These are phyloP conservation scores for Colletotrichum destructivum DNA, from an alignment of 2,329 filamentous ascomycete species.

Conservation along the genomic window DNA sequence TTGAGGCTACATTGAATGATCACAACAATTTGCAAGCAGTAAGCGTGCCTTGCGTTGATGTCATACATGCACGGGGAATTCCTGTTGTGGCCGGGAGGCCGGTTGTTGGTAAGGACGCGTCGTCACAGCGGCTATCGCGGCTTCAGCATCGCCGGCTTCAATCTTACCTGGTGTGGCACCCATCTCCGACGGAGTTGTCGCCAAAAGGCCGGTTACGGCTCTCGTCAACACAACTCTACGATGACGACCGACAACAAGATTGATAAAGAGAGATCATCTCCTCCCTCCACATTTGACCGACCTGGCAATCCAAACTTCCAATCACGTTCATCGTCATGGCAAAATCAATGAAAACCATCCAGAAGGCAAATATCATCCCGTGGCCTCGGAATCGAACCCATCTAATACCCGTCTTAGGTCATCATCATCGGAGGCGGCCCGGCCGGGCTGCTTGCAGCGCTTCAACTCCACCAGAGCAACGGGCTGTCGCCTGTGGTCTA, in stretches of 20 bases:
- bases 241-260: background rate
- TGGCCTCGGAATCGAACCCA: too few relatives aligned
- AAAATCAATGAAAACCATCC: background rate
- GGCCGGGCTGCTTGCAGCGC: constrained; percentile 41
- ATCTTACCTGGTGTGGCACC: background rate
- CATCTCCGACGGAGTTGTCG: background rate
- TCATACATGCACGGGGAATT: background rate
- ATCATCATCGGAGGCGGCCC: constrained; percentile 48
- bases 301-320: background rate
- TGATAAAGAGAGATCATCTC: background rate
- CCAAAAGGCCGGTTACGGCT: background rate
- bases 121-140: background rate
- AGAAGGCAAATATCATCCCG: background rate
- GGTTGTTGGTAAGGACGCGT: too few relatives aligned
- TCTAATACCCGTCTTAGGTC: background rate
- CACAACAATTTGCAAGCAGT: too few relatives aligned
- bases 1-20: too few relatives aligned
- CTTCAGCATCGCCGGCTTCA: background rate
- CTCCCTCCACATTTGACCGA: background rate
- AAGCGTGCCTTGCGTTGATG: background rate
- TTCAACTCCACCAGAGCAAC: constrained; percentile 20
- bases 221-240: background rate
- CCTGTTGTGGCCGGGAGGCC: too few relatives aligned
- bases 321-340: background rate
- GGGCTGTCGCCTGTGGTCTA: constrained; percentile 18